Percentiles rank a stretch among this genome's conserved stretches.
Evolutionary conservation across 192 early-diverging fungal species (phyloP).

Genomic region (Coemansia sp.): DNA sequence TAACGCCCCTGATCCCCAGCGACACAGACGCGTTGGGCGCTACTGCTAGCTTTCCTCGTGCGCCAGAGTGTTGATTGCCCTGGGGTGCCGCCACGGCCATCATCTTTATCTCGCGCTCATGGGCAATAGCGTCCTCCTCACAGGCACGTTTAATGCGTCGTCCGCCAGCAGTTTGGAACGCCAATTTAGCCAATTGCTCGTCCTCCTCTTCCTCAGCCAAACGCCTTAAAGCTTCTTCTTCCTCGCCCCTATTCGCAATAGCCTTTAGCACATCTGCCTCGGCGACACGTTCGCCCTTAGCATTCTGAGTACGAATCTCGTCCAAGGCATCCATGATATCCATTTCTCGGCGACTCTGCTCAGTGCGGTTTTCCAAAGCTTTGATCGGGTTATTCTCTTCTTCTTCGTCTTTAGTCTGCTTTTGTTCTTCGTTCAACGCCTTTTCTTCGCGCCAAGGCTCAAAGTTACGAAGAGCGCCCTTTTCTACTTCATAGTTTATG

Average conservation of each 20-base stretch:
- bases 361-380: slow-evolving; percentile 92
- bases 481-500: slow-evolving; percentile 91
- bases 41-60: not conserved
- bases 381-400: slow-evolving; percentile 96
- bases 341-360: slow-evolving; percentile 96
- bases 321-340: slow-evolving; percentile 97
- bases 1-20: slow-evolving; percentile 29
- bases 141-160: slow-evolving; percentile 37
- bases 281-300: slow-evolving; percentile 77
- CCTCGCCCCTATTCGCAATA: slow-evolving; percentile 36
- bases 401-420: slow-evolving; percentile 68
- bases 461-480: slow-evolving; percentile 93
- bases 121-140: slow-evolving; percentile 36
- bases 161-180: slow-evolving; percentile 26
- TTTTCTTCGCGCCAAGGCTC: slow-evolving; percentile 86
- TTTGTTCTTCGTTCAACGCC: slow-evolving; percentile 64
- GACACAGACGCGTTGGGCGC: slow-evolving; percentile 2
- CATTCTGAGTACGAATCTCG: slow-evolving; percentile 90
- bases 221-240: slow-evolving; percentile 15
- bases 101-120: slow-evolving; percentile 22
- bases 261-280: slow-evolving; percentile 66
- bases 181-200: slow-evolving; percentile 26
- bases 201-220: slow-evolving; percentile 45
- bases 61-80: not conserved
- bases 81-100: not conserved